Evolutionary conservation across 2,329 filamentous ascomycete species (phyloP).

Genomic region (Talaromyces sp.): DNA sequence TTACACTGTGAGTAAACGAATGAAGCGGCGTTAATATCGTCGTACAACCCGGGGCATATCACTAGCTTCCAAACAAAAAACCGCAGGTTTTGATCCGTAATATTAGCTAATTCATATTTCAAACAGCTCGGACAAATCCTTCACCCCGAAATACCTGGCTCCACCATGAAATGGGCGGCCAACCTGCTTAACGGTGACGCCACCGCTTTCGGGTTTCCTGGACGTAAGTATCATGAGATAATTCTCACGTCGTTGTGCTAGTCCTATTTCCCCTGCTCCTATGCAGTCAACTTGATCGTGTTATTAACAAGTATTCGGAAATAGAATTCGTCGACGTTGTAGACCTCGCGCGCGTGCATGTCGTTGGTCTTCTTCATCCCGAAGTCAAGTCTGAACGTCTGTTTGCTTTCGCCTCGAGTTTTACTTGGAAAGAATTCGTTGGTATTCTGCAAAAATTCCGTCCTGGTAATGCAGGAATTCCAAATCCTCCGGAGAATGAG

Average conservation of each 20-base stretch:
- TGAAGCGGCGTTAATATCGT: too few relatives aligned
- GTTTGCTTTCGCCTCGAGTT: slow-evolving; percentile 48
- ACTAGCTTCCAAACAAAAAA: background rate
- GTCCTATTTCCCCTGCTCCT: background rate
- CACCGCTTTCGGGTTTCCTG: background rate
- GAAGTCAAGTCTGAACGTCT: slow-evolving; percentile 46
- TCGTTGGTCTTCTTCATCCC: slow-evolving; percentile 46
- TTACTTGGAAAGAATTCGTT: slow-evolving; percentile 43
- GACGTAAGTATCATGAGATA: background rate
- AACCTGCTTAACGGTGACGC: slow-evolving; percentile 4
- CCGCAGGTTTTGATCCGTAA: background rate
- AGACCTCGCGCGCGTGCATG: slow-evolving; percentile 48
- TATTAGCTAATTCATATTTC: background rate
- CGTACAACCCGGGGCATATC: background rate
- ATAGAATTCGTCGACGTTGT: slow-evolving; percentile 43
- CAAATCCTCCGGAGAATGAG: slow-evolving; percentile 20
- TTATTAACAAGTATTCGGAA: background rate
- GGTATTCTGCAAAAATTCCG: slow-evolving; percentile 33
- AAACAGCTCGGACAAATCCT: slow-evolving; percentile 2
- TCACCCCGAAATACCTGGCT: slow-evolving; percentile 6
- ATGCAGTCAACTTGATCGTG: background rate
- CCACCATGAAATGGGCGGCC: slow-evolving; percentile 3
- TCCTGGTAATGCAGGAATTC: slow-evolving; percentile 34
- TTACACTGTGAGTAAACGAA: slow-evolving; percentile 22
- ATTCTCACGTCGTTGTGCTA: background rate